These are phyloP conservation scores for Populus hybrid DNA, from an alignment of 441 rosid species.

Conservation along the genomic window DNA sequence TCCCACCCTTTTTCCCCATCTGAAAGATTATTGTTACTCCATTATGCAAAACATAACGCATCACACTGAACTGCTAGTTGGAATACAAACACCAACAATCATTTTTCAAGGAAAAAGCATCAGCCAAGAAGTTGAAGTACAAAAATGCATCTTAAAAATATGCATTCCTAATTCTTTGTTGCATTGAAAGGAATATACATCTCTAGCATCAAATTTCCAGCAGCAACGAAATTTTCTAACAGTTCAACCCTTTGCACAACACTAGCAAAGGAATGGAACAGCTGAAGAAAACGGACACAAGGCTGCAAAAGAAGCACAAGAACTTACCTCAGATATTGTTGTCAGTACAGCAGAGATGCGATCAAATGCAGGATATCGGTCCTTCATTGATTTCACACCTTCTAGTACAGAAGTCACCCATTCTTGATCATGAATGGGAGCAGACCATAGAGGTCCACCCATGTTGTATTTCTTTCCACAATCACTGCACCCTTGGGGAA, in stretches of 20 bases:
- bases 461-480: slow-evolving; percentile 93
- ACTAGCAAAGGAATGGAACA: not conserved
- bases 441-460: slow-evolving; percentile 99
- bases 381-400: slow-evolving; percentile 67
- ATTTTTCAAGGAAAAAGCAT: slow-evolving; percentile 9
- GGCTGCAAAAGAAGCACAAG: not conserved
- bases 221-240: not conserved
- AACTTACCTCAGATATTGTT: slow-evolving; percentile 74
- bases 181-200: not conserved
- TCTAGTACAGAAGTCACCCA: slow-evolving; percentile 72
- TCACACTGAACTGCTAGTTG: not conserved
- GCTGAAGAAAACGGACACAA: not conserved
- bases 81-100: not conserved
- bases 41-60: not conserved
- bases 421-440: slow-evolving; percentile 89
- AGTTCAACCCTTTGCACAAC: not conserved
- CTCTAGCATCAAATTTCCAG: not conserved
- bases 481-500: slow-evolving; percentile 83
- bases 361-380: slow-evolving; percentile 83
- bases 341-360: slow-evolving; percentile 84
- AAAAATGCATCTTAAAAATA: not conserved
- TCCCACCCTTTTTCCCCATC: not conserved
- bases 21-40: not conserved
- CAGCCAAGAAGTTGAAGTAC: not conserved
- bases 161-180: not conserved